A percentile compares a stretch with the other conserved stretches of the same genome.
These are phyloP conservation scores for Cystobasidium pallidum DNA, from an alignment of 1,284 basidiomycete species.

Conservation along the genomic window DNA sequence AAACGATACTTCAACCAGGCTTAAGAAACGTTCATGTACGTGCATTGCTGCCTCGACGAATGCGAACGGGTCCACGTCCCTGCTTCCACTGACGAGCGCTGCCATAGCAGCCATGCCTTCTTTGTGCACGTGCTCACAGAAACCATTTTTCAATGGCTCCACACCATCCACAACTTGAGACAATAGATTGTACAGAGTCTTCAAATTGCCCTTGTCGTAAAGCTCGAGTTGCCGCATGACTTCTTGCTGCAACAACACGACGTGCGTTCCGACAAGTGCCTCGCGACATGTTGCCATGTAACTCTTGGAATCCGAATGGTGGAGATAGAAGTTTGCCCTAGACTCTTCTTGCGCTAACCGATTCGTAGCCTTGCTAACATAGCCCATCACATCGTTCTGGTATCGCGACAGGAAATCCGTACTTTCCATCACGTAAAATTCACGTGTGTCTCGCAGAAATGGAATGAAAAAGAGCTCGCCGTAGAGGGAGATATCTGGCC, in stretches of 20 bases:
- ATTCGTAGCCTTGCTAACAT: slow-evolving; percentile 93
- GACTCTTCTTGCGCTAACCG: slow-evolving; percentile 92
- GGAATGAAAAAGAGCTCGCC: slow-evolving; percentile 84
- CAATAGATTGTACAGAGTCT: slow-evolving; percentile 91
- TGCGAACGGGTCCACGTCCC: slow-evolving; percentile 71
- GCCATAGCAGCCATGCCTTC: slow-evolving; percentile 81
- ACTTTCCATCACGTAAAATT: slow-evolving; percentile 89
- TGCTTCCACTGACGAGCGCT: slow-evolving; percentile 65
- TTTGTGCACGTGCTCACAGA: slow-evolving; percentile 91
- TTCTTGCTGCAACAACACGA: slow-evolving; percentile 86
- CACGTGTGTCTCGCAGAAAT: slow-evolving; percentile 84
- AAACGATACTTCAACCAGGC: slow-evolving; percentile 87
- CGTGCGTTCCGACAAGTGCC: slow-evolving; percentile 86
- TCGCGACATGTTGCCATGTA: slow-evolving; percentile 88
- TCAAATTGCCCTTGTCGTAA: slow-evolving; percentile 89
- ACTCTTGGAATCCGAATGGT: slow-evolving; percentile 69
- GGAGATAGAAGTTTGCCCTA: slow-evolving; percentile 89
- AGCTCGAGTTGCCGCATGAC: slow-evolving; percentile 90
- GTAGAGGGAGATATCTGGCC: slow-evolving; percentile 87
- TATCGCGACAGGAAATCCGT: slow-evolving; percentile 86
- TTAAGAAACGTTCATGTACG: slow-evolving; percentile 88
- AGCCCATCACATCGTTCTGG: slow-evolving; percentile 89
- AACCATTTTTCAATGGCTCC: slow-evolving; percentile 86
- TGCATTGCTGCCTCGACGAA: slow-evolving; percentile 90
- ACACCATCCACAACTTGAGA: slow-evolving; percentile 86